Conservation (phyloP, 2,329 filamentous ascomycete genomes). For the Chrysoporthe puriensis region DNA sequence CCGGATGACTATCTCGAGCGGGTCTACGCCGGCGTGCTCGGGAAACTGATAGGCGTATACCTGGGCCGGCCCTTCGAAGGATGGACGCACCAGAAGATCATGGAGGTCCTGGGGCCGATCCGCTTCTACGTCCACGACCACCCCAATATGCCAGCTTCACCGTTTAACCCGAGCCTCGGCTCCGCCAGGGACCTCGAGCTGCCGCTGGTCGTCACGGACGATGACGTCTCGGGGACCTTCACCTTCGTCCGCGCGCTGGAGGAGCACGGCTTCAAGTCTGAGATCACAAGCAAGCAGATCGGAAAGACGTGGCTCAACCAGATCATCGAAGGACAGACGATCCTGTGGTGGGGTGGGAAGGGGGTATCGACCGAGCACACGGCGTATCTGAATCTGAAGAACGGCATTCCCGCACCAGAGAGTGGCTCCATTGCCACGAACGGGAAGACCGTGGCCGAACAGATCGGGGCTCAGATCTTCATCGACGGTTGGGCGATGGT, state of each 20-base stretch:
- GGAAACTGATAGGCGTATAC: conserved; percentile 44
- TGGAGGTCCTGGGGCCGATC: conserved; percentile 38
- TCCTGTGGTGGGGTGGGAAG: conserved; percentile 45
- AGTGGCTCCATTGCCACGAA: conserved; percentile 38
- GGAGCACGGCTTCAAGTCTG: conserved; percentile 34
- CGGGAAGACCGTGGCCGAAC: conserved; percentile 39
- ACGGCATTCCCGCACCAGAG: conserved; percentile 39
- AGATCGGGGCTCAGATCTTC: conserved; percentile 46
- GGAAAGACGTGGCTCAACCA: conserved; percentile 41
- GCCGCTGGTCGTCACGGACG: conserved; percentile 40
- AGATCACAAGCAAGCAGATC: conserved; percentile 32
- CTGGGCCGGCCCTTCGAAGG: conserved; percentile 43
- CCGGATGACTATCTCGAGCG: conserved; percentile 38
- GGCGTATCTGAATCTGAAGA: conserved; percentile 43
- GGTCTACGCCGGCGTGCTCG: conserved; percentile 44
- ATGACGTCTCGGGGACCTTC: conserved; percentile 42
- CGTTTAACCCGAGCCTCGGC: conserved; percentile 1
- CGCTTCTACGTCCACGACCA: conserved; percentile 39
- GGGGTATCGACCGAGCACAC: conserved; percentile 46
- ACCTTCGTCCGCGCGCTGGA: conserved; percentile 41
- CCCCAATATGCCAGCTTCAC: conserved; percentile 14
- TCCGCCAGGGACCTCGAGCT: conserved; percentile 26
- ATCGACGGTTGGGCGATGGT: conserved; percentile 44
- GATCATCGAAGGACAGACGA: conserved; percentile 36
- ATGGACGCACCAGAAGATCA: conserved; percentile 42